Conservation (phyloP, 768 basidiomycete genomes). For the Suillus placidus region DNA sequence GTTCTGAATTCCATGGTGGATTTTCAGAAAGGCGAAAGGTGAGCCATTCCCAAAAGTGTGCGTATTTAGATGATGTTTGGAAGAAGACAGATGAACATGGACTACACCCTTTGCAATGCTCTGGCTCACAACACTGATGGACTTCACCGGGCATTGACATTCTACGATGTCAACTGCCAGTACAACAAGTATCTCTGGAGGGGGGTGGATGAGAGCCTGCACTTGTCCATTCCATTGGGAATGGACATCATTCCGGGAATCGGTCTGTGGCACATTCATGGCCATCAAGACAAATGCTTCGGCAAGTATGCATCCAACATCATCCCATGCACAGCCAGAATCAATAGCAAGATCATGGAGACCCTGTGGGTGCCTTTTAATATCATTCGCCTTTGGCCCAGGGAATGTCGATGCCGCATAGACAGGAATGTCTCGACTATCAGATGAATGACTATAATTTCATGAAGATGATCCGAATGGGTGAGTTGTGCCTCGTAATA, state of each 20-base stretch:
- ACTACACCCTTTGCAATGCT: too few species aligned
- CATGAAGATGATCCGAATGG: conserved; percentile 20
- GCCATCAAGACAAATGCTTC: too few species aligned
- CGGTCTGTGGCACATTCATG: too few species aligned
- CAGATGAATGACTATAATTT: conserved; percentile 7
- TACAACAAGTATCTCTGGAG: too few species aligned
- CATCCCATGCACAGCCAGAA: not conserved
- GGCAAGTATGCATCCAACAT: not conserved
- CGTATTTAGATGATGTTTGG: too few species aligned
- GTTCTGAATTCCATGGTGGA: conserved; percentile 19
- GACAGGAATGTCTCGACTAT: conserved; percentile 22
- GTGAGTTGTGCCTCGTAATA: not conserved
- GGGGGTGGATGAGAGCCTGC: too few species aligned
- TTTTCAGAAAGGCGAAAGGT: conserved; percentile 27
- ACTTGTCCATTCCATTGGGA: not conserved
- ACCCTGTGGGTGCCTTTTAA: conserved; percentile 8
- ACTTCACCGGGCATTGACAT: too few species aligned
- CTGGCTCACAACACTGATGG: too few species aligned
- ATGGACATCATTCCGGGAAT: conserved; percentile 7
- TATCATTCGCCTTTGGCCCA: not conserved
- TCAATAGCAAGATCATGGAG: conserved; percentile 13
- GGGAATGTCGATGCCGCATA: not conserved
- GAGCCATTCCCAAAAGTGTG: too few species aligned
- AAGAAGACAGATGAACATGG: too few species aligned
- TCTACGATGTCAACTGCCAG: too few species aligned